Conservation (phyloP, 768 basidiomycete species). For the Mycena vitilis region DNA sequence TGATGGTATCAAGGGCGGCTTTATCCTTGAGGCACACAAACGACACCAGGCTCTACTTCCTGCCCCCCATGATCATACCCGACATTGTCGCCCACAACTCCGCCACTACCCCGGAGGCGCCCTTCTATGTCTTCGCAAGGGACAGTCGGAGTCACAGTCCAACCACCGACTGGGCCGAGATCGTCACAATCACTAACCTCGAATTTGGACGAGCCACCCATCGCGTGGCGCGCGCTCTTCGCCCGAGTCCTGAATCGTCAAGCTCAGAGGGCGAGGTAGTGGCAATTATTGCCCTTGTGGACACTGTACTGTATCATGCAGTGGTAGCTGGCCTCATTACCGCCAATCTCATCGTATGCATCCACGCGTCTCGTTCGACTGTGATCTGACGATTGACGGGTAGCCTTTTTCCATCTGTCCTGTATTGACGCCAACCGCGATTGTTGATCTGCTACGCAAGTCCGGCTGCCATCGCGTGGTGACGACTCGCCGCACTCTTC, state of each 20-base stretch:
- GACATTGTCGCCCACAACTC: too few relatives aligned
- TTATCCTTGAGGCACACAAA: too few relatives aligned
- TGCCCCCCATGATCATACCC: too few relatives aligned
- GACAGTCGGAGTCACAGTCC: too few relatives aligned
- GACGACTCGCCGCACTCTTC: constrained; percentile 41
- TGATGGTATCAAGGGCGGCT: too few relatives aligned
- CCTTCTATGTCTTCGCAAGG: too few relatives aligned
- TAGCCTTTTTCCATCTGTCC: constrained; percentile 57
- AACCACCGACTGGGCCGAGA: background rate
- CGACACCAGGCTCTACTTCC: too few relatives aligned
- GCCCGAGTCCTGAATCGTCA: constrained; percentile 41
- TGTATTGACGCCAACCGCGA: constrained; percentile 50
- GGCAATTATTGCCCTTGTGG: constrained; percentile 50
- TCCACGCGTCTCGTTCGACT: constrained; percentile 15
- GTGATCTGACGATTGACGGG: background rate
- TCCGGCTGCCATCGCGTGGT: constrained; percentile 53
- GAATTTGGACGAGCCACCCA: constrained; percentile 60
- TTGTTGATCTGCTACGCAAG: constrained; percentile 50
- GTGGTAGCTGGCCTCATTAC: constrained; percentile 51
- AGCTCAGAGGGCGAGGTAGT: constrained; percentile 48
- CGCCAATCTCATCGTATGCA: constrained; percentile 47
- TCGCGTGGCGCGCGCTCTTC: constrained; percentile 52
- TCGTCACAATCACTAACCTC: constrained; percentile 48
- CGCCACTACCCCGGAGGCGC: too few relatives aligned
- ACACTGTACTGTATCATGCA: constrained; percentile 54